These are phyloP conservation scores for Blastocystis sp. DNA, from an alignment of 352 stramenopile genomes.

Conservation along the genomic window DNA sequence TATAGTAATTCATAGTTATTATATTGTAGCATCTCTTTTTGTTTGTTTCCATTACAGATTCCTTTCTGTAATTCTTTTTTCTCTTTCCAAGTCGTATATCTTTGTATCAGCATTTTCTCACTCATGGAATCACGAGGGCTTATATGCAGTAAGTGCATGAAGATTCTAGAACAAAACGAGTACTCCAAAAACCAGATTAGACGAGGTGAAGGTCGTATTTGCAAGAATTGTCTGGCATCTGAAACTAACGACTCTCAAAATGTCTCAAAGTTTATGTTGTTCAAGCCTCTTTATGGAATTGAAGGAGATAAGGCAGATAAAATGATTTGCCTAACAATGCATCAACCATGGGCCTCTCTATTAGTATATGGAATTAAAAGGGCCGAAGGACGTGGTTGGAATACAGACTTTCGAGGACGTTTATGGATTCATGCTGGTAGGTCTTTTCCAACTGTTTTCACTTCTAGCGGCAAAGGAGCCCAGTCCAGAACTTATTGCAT, in stretches of 20 bases:
- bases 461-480: conserved; percentile 18
- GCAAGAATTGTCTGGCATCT: background rate
- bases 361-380: conserved; percentile 48
- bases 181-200: background rate
- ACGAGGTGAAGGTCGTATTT: background rate
- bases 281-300: conserved; percentile 38
- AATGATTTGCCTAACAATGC: conserved; percentile 51
- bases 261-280: background rate
- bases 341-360: conserved; percentile 49
- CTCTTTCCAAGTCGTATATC: too few relatives aligned
- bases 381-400: conserved; percentile 34
- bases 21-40: too few relatives aligned
- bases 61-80: too few relatives aligned
- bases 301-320: conserved; percentile 27
- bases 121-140: background rate
- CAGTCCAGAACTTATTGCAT: conserved; percentile 8
- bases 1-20: too few relatives aligned
- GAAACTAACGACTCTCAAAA: too few relatives aligned
- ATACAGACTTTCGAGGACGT: conserved; percentile 23
- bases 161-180: background rate
- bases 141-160: background rate
- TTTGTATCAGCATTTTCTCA: too few relatives aligned
- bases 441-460: background rate
- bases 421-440: conserved; percentile 49
- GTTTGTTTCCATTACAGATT: too few relatives aligned